Evolutionary conservation across 306 rosid species (phyloP), one percentile per base, ranked within the genome.

Genomic region (Malus sieversii): DNA sequence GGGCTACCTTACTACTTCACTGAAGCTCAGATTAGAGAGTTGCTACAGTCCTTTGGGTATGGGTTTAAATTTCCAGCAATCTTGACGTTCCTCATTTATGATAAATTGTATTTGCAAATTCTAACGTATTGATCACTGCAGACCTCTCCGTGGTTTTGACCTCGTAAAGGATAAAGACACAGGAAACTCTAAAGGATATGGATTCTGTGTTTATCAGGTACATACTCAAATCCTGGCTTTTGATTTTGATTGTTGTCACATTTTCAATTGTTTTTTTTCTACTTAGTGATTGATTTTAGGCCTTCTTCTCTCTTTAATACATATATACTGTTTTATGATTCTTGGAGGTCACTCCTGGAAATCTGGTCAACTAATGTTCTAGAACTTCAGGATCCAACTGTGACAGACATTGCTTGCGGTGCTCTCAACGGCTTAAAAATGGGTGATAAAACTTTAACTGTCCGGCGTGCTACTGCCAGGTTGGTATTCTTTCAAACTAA

Each of bases 371-470:
- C 66, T 76, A 70, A 85, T 72, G 59, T 67, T 55, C 79, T 76
- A 82, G 59, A 66, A 51, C 78, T 61, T 79, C 88, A 91, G 91
- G 95, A 89, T 86, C 91, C 91, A 60, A 73, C 92, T 5, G 97
- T 91, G 75, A 91, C 95, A 15, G 97, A 89, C 75, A 65, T 89
- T 35, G 97, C 97, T 19, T 91, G 95, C 74, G 92, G 88, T 46
- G 87, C 95, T 77, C 95, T 91, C 51, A 91, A 84, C 68, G 95
- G 95, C 66, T 83, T 91, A 72, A 91, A 91, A 86, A 87, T 91
- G 97, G 97, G 97, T 44, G 97, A 91, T 78, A 89, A 91, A 87
- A 91, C 94, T 42, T 84, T 91, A 68, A 91, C 97, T 0, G 94
- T 91, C 48, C 80, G 95, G 76, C 97, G 95, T 70, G 97, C 95